Percentiles rank a stretch among this genome's conserved stretches.
Conservation (phyloP, 2,329 filamentous ascomycete species). For the Colletotrichum aenigma region DNA sequence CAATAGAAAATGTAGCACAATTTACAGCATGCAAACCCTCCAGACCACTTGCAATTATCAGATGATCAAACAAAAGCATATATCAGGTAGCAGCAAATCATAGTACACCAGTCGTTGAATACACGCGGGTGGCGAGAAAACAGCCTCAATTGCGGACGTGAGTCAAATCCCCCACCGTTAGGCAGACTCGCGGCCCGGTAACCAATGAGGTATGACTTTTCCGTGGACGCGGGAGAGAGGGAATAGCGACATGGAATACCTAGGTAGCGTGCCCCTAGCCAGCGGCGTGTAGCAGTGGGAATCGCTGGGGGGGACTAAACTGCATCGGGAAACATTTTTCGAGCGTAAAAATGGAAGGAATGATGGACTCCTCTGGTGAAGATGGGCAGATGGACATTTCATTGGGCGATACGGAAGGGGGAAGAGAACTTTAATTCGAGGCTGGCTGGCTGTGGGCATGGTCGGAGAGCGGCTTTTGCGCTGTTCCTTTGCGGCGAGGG, state of each 20-base stretch:
- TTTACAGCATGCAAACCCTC: not conserved
- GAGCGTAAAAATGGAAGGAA: not conserved
- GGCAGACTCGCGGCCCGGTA: not conserved
- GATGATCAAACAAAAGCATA: not conserved
- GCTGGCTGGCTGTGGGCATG: not conserved
- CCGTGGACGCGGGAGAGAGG: not conserved
- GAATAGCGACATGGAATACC: not conserved
- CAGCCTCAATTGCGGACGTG: not conserved
- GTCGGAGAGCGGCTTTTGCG: not conserved
- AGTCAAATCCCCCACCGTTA: not conserved
- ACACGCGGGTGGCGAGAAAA: not conserved
- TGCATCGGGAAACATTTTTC: constrained; percentile 5
- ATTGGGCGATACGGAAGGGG: not conserved
- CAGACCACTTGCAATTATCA: not conserved
- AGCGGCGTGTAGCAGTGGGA: not conserved
- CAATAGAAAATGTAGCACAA: not conserved
- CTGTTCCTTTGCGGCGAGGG: not conserved
- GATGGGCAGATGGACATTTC: not conserved
- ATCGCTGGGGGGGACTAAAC: not conserved
- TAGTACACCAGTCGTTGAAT: not conserved
- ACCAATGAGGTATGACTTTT: not conserved
- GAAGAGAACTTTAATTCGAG: not conserved
- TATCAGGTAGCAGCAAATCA: not conserved
- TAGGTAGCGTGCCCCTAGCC: not conserved
- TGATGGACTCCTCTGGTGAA: not conserved